These are phyloP conservation scores for Yamadazyma pseudoaaseri DNA, from an alignment of 1,139 yeast species.

Conservation along the genomic window DNA sequence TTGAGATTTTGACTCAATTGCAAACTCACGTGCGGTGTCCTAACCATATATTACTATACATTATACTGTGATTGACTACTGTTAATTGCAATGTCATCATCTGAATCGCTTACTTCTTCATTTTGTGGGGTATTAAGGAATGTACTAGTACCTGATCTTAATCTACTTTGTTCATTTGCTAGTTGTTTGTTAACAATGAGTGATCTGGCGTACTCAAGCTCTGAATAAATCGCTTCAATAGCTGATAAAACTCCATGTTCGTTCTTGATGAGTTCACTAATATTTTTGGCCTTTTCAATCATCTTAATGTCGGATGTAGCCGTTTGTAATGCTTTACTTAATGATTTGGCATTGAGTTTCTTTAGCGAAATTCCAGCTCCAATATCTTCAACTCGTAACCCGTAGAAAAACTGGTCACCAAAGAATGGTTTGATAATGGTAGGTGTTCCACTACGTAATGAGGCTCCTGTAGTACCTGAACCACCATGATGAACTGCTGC, in stretches of 20 bases:
- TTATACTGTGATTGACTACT: too few species aligned
- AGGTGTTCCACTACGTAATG: conserved; percentile 81
- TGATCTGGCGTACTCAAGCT: conserved; percentile 73
- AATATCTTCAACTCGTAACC: conserved; percentile 78
- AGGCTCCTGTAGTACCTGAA: conserved; percentile 95
- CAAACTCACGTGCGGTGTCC: background rate
- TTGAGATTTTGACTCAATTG: conserved; percentile 9
- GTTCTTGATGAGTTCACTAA: conserved; percentile 59
- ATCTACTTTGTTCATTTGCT: conserved; percentile 12
- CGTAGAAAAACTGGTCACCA: conserved; percentile 95
- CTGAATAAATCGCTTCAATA: conserved; percentile 70
- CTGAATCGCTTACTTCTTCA: conserved; percentile 6
- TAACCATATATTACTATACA: too few species aligned
- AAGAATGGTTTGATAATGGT: conserved; percentile 91
- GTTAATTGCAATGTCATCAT: background rate
- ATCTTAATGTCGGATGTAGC: conserved; percentile 69
- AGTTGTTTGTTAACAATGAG: conserved; percentile 23
- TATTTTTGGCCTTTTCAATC: conserved; percentile 58
- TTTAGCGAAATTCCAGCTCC: conserved; percentile 81
- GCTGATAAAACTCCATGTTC: conserved; percentile 85
- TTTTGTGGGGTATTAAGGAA: conserved; percentile 8
- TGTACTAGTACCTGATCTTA: conserved; percentile 7
- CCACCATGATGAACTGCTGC: conserved; percentile 99
- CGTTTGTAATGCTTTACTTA: conserved; percentile 65
- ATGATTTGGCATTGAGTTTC: conserved; percentile 61